Evolutionary conservation across 1,139 yeast species (phyloP), one percentile per base, ranked within the genome.

Genomic region (Yamadazyma triangularis): DNA sequence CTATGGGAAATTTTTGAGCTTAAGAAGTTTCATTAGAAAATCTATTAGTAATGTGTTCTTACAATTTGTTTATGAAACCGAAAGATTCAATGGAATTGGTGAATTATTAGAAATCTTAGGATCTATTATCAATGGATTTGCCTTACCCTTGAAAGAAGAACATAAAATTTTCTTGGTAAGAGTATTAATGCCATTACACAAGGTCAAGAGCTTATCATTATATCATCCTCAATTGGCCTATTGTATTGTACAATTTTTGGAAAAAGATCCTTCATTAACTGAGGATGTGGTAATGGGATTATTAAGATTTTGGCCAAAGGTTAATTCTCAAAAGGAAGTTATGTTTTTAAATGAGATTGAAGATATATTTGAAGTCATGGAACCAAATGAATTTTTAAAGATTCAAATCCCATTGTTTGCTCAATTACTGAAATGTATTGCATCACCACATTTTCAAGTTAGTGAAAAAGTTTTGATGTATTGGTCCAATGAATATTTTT

Each of bases 161-260:
- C 99, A 91, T 62, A 91, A 91, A 59, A 79, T 86, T 11, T 91
- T 93, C 50, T 64, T 91, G 43, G 79, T 87, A 20, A 73, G 96
- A 37, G 89, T 89, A n/a, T 71, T 91, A 49, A 70, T 91, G 23
- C 99, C 99, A 16, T 65, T 91, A 55, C 99, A 91, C 59, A 91
- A 93, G 56, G 94, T 87, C 9, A 81, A 89, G 51, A 77, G 94
- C 33, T 67, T 91, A 38, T 81, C 94, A 9, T 65, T 89, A 41
- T 91, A 89, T 56, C 98, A 91, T 55, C 96, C 98, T 25, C 98
- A 93, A 58, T 70, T 91, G 46, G 96, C 97, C 9, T 91, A 91
- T 59, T 91, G 99, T 63, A 85, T 93, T 34, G 95, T 93, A 11
- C 99, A 91, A 61, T 91, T 91, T 57, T 67, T 91, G 49, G 98